Conservation (phyloP, 2,329 filamentous ascomycete genomes). For the Metarhizium guizhouense region DNA sequence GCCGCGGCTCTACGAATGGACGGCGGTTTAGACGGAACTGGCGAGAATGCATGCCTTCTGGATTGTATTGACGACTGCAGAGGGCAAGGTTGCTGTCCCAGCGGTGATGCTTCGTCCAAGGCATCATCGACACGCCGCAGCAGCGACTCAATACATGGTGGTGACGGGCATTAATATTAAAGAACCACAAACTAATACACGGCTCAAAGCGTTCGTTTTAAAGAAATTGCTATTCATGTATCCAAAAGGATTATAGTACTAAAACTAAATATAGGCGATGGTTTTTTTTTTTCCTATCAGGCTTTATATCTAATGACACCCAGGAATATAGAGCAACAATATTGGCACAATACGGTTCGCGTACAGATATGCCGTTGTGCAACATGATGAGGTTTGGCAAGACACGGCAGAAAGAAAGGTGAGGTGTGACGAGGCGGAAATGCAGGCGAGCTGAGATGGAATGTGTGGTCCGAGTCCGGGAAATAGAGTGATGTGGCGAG, state of each 20-base stretch:
- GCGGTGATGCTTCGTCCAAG: constrained; percentile 21
- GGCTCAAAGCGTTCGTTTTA: not conserved
- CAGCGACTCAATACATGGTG: constrained; percentile 23
- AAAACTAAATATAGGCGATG: not conserved
- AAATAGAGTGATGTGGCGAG: too few species aligned
- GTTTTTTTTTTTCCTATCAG: too few species aligned
- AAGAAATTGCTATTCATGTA: not conserved
- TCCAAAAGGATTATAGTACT: not conserved
- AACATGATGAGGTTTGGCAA: too few species aligned
- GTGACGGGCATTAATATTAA: not conserved
- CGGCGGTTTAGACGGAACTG: constrained; percentile 18
- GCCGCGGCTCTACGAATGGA: constrained; percentile 26
- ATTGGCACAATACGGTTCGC: too few species aligned
- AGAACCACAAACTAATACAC: not conserved
- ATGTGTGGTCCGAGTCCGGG: too few species aligned
- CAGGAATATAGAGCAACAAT: too few species aligned
- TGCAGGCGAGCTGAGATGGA: too few species aligned
- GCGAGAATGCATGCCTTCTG: constrained; percentile 36
- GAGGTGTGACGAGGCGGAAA: too few species aligned
- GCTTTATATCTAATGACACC: too few species aligned
- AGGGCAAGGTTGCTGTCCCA: constrained; percentile 22
- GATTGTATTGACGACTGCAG: constrained; percentile 33
- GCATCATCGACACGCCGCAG: constrained; percentile 26
- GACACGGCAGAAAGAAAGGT: too few species aligned
- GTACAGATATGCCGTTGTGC: too few species aligned